These are phyloP conservation scores for Microcera coccophila DNA, from an alignment of 2,329 filamentous ascomycete genomes.

Conservation along the genomic window DNA sequence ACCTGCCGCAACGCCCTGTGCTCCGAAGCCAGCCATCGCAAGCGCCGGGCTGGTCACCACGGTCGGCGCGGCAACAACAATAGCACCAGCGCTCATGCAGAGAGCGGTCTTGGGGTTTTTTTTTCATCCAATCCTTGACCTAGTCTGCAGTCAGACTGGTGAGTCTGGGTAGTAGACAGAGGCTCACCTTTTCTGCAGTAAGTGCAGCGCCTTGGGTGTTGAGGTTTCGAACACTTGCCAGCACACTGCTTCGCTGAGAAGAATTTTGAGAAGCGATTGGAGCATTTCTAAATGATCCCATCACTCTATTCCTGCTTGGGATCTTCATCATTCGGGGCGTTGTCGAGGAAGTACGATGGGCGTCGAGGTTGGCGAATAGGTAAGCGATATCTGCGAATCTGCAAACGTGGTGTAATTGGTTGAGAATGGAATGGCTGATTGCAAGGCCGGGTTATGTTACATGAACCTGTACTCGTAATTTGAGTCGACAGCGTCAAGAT, in stretches of 20 bases:
- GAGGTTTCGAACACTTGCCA: too few relatives aligned
- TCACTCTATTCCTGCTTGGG: too few relatives aligned
- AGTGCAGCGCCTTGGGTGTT: background rate
- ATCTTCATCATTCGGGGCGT: too few relatives aligned
- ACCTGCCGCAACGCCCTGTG: constrained; percentile 10
- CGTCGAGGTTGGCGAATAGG: too few relatives aligned
- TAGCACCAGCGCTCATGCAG: constrained; percentile 1
- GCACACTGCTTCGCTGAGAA: too few relatives aligned
- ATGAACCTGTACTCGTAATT: too few relatives aligned
- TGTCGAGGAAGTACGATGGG: too few relatives aligned
- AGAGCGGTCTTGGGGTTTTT: background rate
- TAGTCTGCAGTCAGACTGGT: background rate
- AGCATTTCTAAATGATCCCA: background rate
- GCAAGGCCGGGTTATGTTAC: too few relatives aligned
- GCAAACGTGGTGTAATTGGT: too few relatives aligned
- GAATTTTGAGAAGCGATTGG: background rate
- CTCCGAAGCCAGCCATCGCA: constrained; percentile 7
- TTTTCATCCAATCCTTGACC: background rate
- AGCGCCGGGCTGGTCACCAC: constrained; percentile 7
- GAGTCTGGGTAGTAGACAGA: background rate
- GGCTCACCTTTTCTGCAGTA: background rate
- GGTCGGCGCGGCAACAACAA: constrained; percentile 4
- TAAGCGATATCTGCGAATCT: too few relatives aligned
- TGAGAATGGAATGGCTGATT: too few relatives aligned
- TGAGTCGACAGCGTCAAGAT: too few relatives aligned